phyloP scores from a whole-genome alignment of 2,329 filamentous ascomycete genomes.

The Cladosporium phlei region DNA sequence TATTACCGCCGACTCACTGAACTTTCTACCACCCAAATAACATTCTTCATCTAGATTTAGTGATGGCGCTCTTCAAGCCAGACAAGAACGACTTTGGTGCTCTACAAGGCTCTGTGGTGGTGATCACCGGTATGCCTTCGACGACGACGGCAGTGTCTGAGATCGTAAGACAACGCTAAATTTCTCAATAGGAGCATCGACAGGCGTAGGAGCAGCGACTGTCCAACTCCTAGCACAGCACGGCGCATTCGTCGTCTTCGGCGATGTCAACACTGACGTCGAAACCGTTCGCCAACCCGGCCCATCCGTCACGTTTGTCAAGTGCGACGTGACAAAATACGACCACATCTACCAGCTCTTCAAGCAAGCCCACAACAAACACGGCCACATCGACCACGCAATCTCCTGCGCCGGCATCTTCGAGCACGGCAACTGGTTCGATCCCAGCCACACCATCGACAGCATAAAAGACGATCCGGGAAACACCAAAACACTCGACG shows the following conservation, averaged over 20 bases:
- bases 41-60: no score
- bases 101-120: constrained; percentile 24
- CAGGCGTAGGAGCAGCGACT: constrained; percentile 40
- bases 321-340: constrained; percentile 43
- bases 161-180: constrained; percentile 14
- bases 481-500: constrained; percentile 39
- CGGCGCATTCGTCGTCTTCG: constrained; percentile 40
- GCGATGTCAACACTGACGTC: constrained; percentile 35
- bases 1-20: no score
- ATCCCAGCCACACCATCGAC: constrained; percentile 39
- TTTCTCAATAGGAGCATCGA: constrained; percentile 35
- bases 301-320: constrained; percentile 26
- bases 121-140: constrained; percentile 16
- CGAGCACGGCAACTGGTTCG: constrained; percentile 42
- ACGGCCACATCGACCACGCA: constrained; percentile 44
- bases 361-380: constrained; percentile 38
- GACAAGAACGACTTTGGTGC: not conserved
- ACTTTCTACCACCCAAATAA: no score
- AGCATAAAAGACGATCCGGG: constrained; percentile 33
- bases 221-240: constrained; percentile 34
- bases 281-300: constrained; percentile 24
- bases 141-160: not conserved
- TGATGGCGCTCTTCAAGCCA: constrained; percentile 14
- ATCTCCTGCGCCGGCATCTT: constrained; percentile 44
- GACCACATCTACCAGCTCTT: constrained; percentile 43